Percentiles rank a stretch among this genome's conserved stretches.
phyloP scores from a whole-genome alignment of 345 rosid species.

The Sapria himalayana region DNA sequence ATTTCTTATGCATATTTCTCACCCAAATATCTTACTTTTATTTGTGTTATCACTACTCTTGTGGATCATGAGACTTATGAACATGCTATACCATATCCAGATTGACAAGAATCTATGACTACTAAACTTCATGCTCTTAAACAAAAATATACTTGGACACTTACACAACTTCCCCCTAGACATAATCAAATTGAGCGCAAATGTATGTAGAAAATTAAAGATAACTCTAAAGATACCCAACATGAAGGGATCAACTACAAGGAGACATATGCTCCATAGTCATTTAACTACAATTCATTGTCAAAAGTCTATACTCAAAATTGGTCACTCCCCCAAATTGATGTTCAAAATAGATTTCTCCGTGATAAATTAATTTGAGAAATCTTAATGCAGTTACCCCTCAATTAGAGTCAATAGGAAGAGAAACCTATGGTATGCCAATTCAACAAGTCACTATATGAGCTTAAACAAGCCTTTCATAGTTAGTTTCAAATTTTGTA shows the following conservation, averaged over 20 bases:
- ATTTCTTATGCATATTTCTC: too few species aligned
- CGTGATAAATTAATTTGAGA: too few species aligned
- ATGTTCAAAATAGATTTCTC: too few species aligned
- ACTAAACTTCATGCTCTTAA: constrained; percentile 1
- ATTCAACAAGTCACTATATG: neutral
- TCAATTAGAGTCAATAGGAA: too few species aligned
- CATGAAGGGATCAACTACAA: neutral
- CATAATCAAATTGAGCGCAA: neutral
- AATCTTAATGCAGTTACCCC: constrained; percentile 1
- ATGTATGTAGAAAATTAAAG: neutral
- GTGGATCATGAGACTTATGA: too few species aligned
- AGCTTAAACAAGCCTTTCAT: neutral
- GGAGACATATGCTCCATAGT: neutral
- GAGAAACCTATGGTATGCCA: too few species aligned
- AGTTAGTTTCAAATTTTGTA: neutral
- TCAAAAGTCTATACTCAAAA: neutral
- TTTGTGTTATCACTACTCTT: too few species aligned
- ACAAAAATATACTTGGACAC: neutral
- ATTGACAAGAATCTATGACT: neutral
- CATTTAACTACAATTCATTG: neutral
- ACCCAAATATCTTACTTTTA: too few species aligned
- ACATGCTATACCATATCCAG: neutral
- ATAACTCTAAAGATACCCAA: neutral
- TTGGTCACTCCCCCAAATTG: neutral
- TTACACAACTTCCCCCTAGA: neutral